These are phyloP conservation scores for Phytophthora podocarpi DNA, from an alignment of 352 stramenopile genomes.

Conservation along the genomic window DNA sequence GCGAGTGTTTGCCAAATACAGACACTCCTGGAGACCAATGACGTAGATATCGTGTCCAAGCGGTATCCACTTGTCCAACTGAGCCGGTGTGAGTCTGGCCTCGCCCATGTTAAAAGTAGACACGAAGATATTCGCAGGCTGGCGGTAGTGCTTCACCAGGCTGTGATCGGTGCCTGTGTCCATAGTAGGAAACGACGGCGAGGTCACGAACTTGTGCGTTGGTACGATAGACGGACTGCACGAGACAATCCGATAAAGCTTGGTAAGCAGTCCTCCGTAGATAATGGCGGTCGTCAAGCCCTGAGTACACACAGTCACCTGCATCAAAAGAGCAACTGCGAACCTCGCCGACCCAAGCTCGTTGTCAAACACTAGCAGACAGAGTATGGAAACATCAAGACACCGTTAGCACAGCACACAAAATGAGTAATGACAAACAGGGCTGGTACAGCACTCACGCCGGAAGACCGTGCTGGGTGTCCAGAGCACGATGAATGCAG, in stretches of 20 bases:
- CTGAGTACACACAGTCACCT: slow-evolving; percentile 64
- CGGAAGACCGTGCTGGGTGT: slow-evolving; percentile 65
- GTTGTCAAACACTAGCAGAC: slow-evolving; percentile 51
- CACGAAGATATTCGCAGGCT: slow-evolving; percentile 73
- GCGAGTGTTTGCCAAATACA: slow-evolving; percentile 72
- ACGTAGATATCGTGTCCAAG: slow-evolving; percentile 85
- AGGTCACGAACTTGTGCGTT: slow-evolving; percentile 41
- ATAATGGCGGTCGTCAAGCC: slow-evolving; percentile 71
- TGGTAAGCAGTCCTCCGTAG: slow-evolving; percentile 58
- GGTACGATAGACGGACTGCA: slow-evolving; percentile 25
- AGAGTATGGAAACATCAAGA: too few species aligned
- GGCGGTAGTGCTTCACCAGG: slow-evolving; percentile 43
- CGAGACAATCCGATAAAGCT: slow-evolving; percentile 34
- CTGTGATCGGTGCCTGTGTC: slow-evolving; percentile 26
- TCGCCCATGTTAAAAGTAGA: slow-evolving; percentile 90
- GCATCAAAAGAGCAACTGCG: slow-evolving; percentile 63
- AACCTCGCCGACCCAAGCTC: slow-evolving; percentile 52
- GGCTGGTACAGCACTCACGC: slow-evolving; percentile 38
- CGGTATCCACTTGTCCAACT: slow-evolving; percentile 82
- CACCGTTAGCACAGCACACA: slow-evolving; percentile 3
- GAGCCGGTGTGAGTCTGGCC: slow-evolving; percentile 52
- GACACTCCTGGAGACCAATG: slow-evolving; percentile 89
- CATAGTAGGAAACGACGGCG: slow-evolving; percentile 39
- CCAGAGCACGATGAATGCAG: slow-evolving; percentile 74
- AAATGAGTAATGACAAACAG: slow-evolving; percentile 1